Conservation (phyloP, 2,329 filamentous ascomycete genomes). For the Cercospora citrullina region DNA sequence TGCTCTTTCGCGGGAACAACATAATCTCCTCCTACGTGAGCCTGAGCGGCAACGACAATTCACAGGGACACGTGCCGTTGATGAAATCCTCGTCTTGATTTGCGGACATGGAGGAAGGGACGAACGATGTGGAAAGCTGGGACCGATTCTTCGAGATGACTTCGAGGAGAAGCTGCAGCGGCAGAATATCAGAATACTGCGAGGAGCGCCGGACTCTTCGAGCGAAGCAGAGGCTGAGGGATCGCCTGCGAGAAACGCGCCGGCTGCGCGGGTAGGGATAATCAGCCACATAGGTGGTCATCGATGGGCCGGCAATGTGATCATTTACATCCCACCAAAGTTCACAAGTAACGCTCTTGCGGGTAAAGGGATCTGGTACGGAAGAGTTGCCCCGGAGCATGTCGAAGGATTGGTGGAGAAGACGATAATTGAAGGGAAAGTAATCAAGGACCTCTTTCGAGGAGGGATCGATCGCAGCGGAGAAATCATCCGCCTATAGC, state of each 20-base stretch:
- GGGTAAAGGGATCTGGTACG: slow-evolving; percentile 80
- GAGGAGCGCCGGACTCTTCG: slow-evolving; percentile 37
- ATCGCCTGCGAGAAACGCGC: slow-evolving; percentile 18
- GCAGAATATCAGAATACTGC: slow-evolving; percentile 52
- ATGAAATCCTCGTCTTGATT: slow-evolving; percentile 75
- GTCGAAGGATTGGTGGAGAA: slow-evolving; percentile 74
- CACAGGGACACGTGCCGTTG: slow-evolving; percentile 59
- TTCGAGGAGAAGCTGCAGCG: slow-evolving; percentile 63
- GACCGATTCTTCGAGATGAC: slow-evolving; percentile 68
- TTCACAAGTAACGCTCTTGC: slow-evolving; percentile 57
- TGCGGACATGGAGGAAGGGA: slow-evolving; percentile 87
- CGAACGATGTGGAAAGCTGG: slow-evolving; percentile 75
- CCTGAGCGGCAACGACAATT: slow-evolving; percentile 51
- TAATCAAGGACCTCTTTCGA: slow-evolving; percentile 70
- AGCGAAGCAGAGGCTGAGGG: slow-evolving; percentile 30
- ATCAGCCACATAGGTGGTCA: slow-evolving; percentile 83
- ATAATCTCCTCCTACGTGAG: slow-evolving; percentile 49
- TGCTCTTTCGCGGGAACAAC: slow-evolving; percentile 55
- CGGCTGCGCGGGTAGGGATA: slow-evolving; percentile 62
- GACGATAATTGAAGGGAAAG: slow-evolving; percentile 65
- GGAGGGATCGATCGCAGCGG: slow-evolving; percentile 58
- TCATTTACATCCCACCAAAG: slow-evolving; percentile 71
- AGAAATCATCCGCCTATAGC: slow-evolving; percentile 33
- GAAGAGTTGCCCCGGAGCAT: slow-evolving; percentile 70
- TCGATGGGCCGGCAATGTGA: slow-evolving; percentile 82